A percentile compares a stretch with the other conserved stretches of the same genome.
These are phyloP conservation scores for Takakia lepidozioides DNA, from an alignment of 225 moss, liverwort and hornwort species.

Conservation along the genomic window DNA sequence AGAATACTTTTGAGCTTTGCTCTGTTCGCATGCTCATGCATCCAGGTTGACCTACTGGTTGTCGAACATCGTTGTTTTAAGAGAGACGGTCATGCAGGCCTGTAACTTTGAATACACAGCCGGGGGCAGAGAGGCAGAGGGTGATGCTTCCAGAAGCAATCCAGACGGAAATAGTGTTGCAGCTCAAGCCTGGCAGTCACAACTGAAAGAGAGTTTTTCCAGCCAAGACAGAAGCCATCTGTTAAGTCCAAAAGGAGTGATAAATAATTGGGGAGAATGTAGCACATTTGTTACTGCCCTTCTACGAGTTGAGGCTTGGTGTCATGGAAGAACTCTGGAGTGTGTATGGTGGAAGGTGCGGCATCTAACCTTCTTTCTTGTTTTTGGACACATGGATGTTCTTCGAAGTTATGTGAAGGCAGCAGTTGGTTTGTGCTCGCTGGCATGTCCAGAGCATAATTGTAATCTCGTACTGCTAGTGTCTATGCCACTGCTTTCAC, in stretches of 20 bases:
- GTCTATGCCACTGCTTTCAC: no score
- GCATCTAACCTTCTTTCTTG: no score
- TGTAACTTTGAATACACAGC: conserved; percentile 34
- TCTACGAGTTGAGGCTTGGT: conserved; percentile 77
- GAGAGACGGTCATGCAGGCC: conserved; percentile 60
- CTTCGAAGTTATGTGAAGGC: no score
- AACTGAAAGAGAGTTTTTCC: conserved; percentile 11
- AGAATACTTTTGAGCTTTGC: not conserved
- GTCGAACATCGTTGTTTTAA: conserved; percentile 77
- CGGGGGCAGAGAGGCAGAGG: not conserved
- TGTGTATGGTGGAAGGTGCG: conserved; percentile 98
- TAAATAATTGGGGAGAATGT: conserved; percentile 58
- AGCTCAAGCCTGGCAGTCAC: conserved; percentile 29
- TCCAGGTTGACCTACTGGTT: conserved; percentile 93
- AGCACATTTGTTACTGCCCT: conserved; percentile 64
- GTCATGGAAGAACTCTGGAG: conserved; percentile 74
- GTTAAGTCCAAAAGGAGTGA: conserved; percentile 30
- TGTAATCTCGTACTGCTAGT: no score
- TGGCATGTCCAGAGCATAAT: no score
- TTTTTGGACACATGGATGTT: no score
- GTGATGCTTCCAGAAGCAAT: not conserved
- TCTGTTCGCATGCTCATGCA: not conserved
- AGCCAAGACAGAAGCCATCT: conserved; percentile 30
- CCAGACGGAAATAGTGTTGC: conserved; percentile 14
- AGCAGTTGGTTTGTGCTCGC: no score